Conservation (phyloP, 306 rosid species). For the Ziziphus jujuba region DNA sequence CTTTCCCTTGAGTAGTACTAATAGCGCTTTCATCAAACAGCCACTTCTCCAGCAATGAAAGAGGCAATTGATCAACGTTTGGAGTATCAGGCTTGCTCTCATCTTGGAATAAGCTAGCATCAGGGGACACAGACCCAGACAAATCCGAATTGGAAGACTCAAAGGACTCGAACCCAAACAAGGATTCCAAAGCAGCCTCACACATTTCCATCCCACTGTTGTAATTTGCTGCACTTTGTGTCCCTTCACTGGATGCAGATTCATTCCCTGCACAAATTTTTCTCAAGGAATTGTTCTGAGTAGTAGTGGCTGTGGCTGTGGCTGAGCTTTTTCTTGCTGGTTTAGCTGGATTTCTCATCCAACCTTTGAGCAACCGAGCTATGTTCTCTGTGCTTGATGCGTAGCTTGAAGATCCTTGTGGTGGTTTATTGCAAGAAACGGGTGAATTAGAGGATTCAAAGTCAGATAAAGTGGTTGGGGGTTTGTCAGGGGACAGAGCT, state of each 20-base stretch:
- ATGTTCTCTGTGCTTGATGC: slow-evolving; percentile 63
- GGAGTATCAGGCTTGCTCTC: slow-evolving; percentile 50
- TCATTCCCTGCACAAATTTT: slow-evolving; percentile 7
- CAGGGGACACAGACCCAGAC: slow-evolving; percentile 57
- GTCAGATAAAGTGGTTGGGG: slow-evolving; percentile 13
- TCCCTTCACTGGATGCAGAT: slow-evolving; percentile 57
- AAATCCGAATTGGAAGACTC: slow-evolving; percentile 65
- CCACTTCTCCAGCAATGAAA: slow-evolving; percentile 82
- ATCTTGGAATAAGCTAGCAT: slow-evolving; percentile 48
- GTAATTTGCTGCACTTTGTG: slow-evolving; percentile 25
- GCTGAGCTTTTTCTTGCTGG: slow-evolving; percentile 13
- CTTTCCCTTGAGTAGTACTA: slow-evolving; percentile 48
- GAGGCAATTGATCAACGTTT: slow-evolving; percentile 38
- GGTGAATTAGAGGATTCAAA: slow-evolving; percentile 23
- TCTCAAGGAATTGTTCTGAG: slow-evolving; percentile 29
- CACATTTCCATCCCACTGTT: slow-evolving; percentile 25
- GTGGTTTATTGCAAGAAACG: not conserved
- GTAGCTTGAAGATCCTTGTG: too few species aligned
- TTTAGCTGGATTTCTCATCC: slow-evolving; percentile 47
- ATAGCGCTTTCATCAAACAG: slow-evolving; percentile 71
- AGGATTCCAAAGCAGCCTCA: slow-evolving; percentile 43
- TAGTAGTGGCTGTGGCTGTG: slow-evolving; percentile 24
- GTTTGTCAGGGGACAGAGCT: slow-evolving; percentile 67
- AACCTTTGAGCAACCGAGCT: slow-evolving; percentile 43
- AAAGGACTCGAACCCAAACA: slow-evolving; percentile 58